Base-by-base conservation (phyloP, 306 rosid species). In the Cucumis sativus region DNA sequence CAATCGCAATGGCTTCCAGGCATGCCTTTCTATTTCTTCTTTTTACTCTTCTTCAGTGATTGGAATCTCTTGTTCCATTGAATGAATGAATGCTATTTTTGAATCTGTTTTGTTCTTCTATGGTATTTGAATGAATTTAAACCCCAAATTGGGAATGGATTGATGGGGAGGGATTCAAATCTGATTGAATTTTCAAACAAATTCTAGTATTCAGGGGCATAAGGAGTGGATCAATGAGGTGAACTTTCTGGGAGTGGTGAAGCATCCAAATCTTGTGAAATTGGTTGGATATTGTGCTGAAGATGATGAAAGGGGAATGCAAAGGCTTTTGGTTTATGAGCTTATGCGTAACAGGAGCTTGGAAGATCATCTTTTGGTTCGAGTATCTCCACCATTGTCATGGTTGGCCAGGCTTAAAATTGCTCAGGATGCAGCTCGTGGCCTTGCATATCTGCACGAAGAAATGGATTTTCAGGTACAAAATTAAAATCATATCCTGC, bases 271-370 rank as follows among this genome's bases (percentile, higher is more conserved):
- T 90, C 87, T 95, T 15, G 98, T 95, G 45, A 88, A 85, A 81
- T 75, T 95, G 55, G 91, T 90, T 18, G 98, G 98, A 75, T 95
- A 92, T 75, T 95, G 99, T 75, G 99, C 99, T 0, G 99, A 95
- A 76, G 99, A 95, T 81, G 99, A 95, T 84, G 99, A 92, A 62
- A 95, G 99, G 84, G 99, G 99, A 83, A 90, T 95, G 76, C 99
- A 95, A 63, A 60, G 98, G 78, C 98, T 95, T 67, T 60, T 95
- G 81, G 98, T 95, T 51, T 95, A 95, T 77, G 97, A 95, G 80
- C 88, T 95, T 77, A 90, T 92, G 98, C 79, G 43, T 15, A 92
- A 92, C 76, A 90, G 90, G 76, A 95, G 98, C 84, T 82, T 95
- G 83, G 98, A 95, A 80, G 97, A 90, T 41, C 98, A 95, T 87